Percentiles rank a stretch among this genome's conserved stretches.
These are phyloP conservation scores for Xylaria multiplex DNA, from an alignment of 2,329 filamentous ascomycete genomes.

Conservation along the genomic window DNA sequence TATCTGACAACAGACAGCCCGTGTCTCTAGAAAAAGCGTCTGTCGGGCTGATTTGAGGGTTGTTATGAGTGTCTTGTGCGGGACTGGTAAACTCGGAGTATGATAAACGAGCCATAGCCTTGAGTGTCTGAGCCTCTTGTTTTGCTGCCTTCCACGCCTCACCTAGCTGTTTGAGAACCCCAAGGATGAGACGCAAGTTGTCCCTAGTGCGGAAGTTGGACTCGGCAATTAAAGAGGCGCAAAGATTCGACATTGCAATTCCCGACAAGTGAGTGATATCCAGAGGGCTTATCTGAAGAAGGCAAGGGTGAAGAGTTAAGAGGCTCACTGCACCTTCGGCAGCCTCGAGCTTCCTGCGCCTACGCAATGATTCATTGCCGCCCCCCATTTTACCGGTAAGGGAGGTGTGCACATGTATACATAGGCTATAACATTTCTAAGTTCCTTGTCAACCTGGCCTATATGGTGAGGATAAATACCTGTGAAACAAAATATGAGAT, in stretches of 20 bases:
- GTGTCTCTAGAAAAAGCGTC: neutral
- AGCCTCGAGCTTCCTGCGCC: constrained; percentile 2
- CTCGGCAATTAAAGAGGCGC: neutral
- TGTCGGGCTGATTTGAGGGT: neutral
- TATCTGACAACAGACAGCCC: neutral
- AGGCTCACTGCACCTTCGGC: constrained; percentile 12
- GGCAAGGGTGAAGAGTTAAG: constrained; percentile 1
- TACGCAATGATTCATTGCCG: neutral
- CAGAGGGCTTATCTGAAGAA: constrained; percentile 10
- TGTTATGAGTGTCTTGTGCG: neutral
- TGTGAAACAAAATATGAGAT: constrained; percentile 11
- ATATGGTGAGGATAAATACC: neutral
- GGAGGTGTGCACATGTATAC: constrained; percentile 5
- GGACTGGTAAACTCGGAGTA: neutral
- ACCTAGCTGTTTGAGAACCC: constrained; percentile 3
- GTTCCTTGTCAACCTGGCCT: neutral
- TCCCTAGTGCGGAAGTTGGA: neutral
- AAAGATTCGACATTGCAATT: constrained; percentile 11
- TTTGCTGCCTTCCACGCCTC: constrained; percentile 2
- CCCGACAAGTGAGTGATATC: constrained; percentile 2
- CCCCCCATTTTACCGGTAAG: neutral
- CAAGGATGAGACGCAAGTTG: constrained; percentile 2
- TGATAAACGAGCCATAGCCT: constrained; percentile 4
- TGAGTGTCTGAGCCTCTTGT: neutral
- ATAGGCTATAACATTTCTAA: neutral